A percentile compares a stretch with the other conserved stretches of the same genome.
Conservation (phyloP, 371 early-diverging fungal species). For the Apophysomyces variabilis region DNA sequence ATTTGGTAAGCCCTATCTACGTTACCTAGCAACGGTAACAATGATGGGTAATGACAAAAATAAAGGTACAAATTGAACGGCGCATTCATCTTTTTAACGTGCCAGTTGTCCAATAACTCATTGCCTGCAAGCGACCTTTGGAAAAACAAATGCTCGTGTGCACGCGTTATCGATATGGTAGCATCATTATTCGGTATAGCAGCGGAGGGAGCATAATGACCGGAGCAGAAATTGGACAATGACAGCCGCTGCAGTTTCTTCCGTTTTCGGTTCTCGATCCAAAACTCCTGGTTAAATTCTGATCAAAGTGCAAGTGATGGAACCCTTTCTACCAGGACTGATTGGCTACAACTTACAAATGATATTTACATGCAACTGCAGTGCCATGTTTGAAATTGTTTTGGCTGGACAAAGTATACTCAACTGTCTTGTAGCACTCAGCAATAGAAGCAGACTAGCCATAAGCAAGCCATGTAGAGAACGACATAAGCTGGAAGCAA, state of each 20-base stretch:
- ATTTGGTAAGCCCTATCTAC: not conserved
- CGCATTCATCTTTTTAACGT: not conserved
- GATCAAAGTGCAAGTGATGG: slow-evolving; percentile 7
- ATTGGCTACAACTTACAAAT: slow-evolving; percentile 12
- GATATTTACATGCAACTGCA: slow-evolving; percentile 11
- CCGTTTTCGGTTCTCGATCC: not conserved
- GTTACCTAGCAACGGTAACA: not conserved
- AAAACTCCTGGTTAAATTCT: slow-evolving; percentile 9
- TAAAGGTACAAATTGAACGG: not conserved
- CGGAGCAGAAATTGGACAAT: slow-evolving; percentile 10
- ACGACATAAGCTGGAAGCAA: too few species aligned
- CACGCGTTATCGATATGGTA: slow-evolving; percentile 13
- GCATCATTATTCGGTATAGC: slow-evolving; percentile 10
- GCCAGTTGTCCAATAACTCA: slow-evolving; percentile 9
- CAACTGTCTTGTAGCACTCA: slow-evolving; percentile 18
- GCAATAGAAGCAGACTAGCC: not conserved
- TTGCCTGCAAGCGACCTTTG: slow-evolving; percentile 12
- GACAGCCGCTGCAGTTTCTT: slow-evolving; percentile 2
- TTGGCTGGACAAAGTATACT: slow-evolving; percentile 14
- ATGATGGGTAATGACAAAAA: not conserved
- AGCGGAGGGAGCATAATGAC: slow-evolving; percentile 6
- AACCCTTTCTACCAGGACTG: not conserved
- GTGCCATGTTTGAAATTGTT: slow-evolving; percentile 2
- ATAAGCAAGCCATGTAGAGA: too few species aligned
- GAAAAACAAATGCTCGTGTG: slow-evolving; percentile 12